Evolutionary conservation across 208 protist genomes (phyloP), one percentile per base, ranked within the genome.

Genomic region (Naegleria fowleri): DNA sequence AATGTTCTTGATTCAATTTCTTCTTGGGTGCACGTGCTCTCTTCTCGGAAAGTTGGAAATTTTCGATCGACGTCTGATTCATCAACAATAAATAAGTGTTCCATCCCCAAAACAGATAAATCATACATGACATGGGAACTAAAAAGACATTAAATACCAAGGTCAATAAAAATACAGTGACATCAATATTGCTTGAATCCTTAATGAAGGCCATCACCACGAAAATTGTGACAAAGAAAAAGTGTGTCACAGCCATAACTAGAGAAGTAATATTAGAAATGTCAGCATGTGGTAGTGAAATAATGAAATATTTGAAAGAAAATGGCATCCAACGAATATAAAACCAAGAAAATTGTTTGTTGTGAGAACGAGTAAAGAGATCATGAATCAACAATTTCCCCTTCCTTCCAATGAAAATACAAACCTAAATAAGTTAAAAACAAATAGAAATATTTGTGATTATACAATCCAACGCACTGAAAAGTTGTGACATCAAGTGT

Each of bases 391-490:
- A n/a, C n/a, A n/a, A n/a, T n/a, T n/a, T n/a, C n/a, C n/a, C n/a
- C n/a, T n/a, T n/a, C n/a, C n/a, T n/a, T n/a, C n/a, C n/a, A n/a
- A n/a, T n/a, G n/a, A n/a, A 79, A 79, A 25, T 79, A 11, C 67
- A 36, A 36, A 79, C 67, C 67, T 79, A 79, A 79, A 79, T 79
- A 79, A 36, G 40, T 29, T 19, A 88, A 58, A 88, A 88, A 88
- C 22, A 88, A 88, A 39, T 58, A 88, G 41, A 88, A 88, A 58
- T 43, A 88, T 38, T 88, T 88, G 41, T 88, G 85, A 38, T 88
- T 88, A 0, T 22, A 39, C 40, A 58, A 51, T 40, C 85, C 85
- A 33, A 88, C 67, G n/a, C 55, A 67, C 43, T 48, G 43, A 1
- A 7, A 48, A 48, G 7, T n/a, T n/a, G n/a, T n/a, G n/a, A n/a